Percentiles rank a stretch among this genome's conserved stretches.
Evolutionary conservation across 495 filamentous ascomycete genomes (phyloP).

Genomic region (Xylaria intraflava): DNA sequence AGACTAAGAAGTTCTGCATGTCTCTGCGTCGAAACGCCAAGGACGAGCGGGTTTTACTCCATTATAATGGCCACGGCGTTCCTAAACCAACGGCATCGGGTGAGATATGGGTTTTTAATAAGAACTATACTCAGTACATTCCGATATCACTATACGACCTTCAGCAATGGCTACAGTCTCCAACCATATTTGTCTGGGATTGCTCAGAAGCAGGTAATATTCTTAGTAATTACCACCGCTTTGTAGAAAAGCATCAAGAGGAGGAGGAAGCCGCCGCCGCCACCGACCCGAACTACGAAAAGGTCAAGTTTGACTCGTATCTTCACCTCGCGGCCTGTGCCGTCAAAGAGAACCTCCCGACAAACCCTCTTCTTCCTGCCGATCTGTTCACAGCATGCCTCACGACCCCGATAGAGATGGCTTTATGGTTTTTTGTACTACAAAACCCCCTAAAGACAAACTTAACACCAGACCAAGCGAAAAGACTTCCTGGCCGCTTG

Average conservation of each 20-base stretch:
- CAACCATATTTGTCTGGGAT: conserved; percentile 95
- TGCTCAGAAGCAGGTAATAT: conserved; percentile 95
- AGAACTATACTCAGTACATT: conserved; percentile 97
- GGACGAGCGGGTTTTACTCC: conserved; percentile 89
- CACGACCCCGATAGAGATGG: conserved; percentile 95
- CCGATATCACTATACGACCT: conserved; percentile 94
- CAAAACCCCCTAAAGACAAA: conserved; percentile 79
- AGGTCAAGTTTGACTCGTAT: conserved; percentile 57
- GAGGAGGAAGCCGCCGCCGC: conserved; percentile 68
- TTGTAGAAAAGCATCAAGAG: conserved; percentile 86
- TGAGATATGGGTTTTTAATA: conserved; percentile 99
- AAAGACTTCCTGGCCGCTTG: conserved; percentile 72
- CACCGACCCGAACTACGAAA: conserved; percentile 65
- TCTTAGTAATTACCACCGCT: conserved; percentile 85
- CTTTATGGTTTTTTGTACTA: conserved; percentile 85
- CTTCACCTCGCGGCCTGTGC: conserved; percentile 93
- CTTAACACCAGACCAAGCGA: conserved; percentile 71
- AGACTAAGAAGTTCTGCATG: conserved; percentile 91
- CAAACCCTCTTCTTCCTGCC: conserved; percentile 90
- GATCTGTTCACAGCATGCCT: conserved; percentile 96
- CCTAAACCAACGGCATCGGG: conserved; percentile 91
- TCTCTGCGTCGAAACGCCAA: conserved; percentile 86
- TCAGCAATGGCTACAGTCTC: conserved; percentile 91
- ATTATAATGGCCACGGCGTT: conserved; percentile 99
- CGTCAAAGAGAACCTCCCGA: conserved; percentile 84